Base-by-base conservation (phyloP, 169 alveolate genomes). In the Plasmodium inui region DNA sequence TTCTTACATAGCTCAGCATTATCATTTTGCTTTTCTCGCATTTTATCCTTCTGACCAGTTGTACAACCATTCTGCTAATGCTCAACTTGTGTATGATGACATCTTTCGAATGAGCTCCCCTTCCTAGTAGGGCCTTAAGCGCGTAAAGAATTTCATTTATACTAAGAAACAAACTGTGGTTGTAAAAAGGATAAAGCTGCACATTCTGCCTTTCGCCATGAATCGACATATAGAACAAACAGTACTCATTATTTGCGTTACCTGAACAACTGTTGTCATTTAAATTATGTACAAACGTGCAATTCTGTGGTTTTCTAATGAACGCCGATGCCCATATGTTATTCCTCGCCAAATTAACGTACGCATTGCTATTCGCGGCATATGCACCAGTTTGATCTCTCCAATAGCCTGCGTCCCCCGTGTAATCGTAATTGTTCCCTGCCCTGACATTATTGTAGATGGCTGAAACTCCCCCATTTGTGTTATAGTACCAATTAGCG, bases 221-320 rank as follows among this genome's bases (percentile, higher is more conserved):
- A 28, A 74, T 32, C 2, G 84, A 86, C 12, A 28, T 70, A 76
- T 86, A 22, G 10, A 86, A 86, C 67, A 86, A 78, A 76, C 86
- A 86, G 30, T 76, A 86, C 28, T 32, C 22, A 57, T 34, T 50
- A 28, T 30, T 28, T 10, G 37, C 32, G 22, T 30, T 74, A 53
- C 46, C 12, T n/a, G 74, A 26, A 86, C 34, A 34, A 19, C 14
- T 17, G 44, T 74, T 17, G 44, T 86, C 93, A 57, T 76, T 55
- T n/a, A 86, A 74, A 28, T 76, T 53, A 57, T 86, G 34, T 34
- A 86, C 81, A 53, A 74, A 86, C 6, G 32, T 19, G 10, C 93
- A 34, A 55, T 76, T 84, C 19, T 37, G 8, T 30, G 34, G 8
- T 71, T 41, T 71, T 7, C 83, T 84, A 39, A 71, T 71, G 26